Evolutionary conservation across 768 basidiomycete genomes (phyloP), one percentile per base, ranked within the genome.

Genomic region (Leucocoprinus leucothites): DNA sequence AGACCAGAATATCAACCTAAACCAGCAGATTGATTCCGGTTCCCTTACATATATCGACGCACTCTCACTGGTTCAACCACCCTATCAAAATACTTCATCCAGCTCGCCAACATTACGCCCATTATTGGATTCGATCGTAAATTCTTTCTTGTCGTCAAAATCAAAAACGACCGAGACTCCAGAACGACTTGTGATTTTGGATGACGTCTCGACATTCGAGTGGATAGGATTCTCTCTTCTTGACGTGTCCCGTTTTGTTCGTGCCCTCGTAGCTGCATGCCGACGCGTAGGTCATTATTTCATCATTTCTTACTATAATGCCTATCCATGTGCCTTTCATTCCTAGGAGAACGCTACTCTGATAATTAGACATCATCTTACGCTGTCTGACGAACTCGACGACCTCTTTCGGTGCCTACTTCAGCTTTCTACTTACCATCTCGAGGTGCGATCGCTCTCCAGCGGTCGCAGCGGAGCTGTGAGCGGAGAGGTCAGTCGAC

Each of bases 381-480:
- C 81, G 2, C 80, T 80, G 3, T 75, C 77, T 28, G 68, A 58
- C 41, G 83, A 85, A 51, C 77, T 80, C 0, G 87, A 89, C 60
- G 77, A 82, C 34, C 65, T 89, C 1, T 79, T 88, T 49, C 76
- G 77, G 28, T 70, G 75, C 26, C 69, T 91, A 19, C 69, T 84
- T 18, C 85, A 89, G 51, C 65, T 87, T 2, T 85, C 81, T 59
- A 74, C 82, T 2, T 85, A 86, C 59, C 88, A 90, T 60, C 61
- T 91, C 3, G 89, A 91, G 56, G 84, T 91, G 1, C 74, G 78
- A 38, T 82, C 89, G 0, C 72, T 93, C 6, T 74, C 84, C 1
- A 91, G 86, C 58, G 90, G 90, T 3, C 74, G 84, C 22, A 92
- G 91, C 58, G 89, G 89, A 2, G 75, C 83, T 19, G 86, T 93